Conservation (phyloP, 345 rosid genomes). For the Sonneratia alba region DNA sequence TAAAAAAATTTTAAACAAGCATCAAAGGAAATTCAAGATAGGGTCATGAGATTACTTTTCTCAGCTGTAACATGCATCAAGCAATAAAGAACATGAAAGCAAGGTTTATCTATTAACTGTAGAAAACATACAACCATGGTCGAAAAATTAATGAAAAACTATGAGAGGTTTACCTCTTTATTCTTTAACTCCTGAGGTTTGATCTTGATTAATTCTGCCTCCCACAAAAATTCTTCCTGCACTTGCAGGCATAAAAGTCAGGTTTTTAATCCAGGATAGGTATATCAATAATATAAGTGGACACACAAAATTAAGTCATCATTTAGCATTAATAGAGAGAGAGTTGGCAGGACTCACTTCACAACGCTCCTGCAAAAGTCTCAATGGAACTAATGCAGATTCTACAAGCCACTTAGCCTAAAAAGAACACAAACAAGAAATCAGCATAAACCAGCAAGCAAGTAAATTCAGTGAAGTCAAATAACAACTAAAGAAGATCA, state of each 20-base stretch:
- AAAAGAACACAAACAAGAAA: constrained; percentile 10
- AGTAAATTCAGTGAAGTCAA: background rate
- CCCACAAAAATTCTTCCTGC: constrained; percentile 97
- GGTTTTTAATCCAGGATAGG: background rate
- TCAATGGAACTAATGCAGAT: constrained; percentile 68
- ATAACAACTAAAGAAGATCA: background rate
- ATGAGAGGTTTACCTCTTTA: constrained; percentile 64
- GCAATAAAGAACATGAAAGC: background rate
- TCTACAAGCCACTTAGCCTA: constrained; percentile 97
- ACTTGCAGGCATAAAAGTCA: constrained; percentile 11
- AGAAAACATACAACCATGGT: no score
- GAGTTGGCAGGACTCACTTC: constrained; percentile 43
- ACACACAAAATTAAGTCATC: background rate
- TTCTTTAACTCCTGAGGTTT: constrained; percentile 97
- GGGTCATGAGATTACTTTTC: background rate
- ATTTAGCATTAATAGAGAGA: background rate
- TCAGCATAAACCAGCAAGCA: background rate
- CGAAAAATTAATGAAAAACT: background rate
- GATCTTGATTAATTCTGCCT: constrained; percentile 95
- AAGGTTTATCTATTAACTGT: background rate
- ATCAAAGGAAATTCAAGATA: background rate
- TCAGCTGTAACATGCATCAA: background rate
- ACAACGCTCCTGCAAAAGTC: constrained; percentile 92
- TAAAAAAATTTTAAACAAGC: background rate
- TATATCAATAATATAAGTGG: background rate